A percentile compares a stretch with the other conserved stretches of the same genome.
These are phyloP conservation scores for Pyrenophora graminea DNA, from an alignment of 2,329 filamentous ascomycete species.

Conservation along the genomic window DNA sequence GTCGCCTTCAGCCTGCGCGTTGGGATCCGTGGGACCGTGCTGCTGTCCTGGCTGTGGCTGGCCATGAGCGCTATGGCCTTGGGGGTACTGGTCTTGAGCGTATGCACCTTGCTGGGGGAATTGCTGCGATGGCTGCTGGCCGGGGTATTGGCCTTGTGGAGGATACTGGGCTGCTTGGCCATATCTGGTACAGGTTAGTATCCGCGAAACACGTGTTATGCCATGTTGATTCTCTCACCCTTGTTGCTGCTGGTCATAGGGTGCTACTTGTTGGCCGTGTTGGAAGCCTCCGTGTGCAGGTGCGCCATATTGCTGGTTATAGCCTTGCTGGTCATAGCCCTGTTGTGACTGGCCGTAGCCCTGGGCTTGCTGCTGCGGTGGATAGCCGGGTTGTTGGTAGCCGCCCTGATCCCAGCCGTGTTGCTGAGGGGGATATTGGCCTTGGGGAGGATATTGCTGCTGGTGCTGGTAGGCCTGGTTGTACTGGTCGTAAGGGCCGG, in stretches of 20 bases:
- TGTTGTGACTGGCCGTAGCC: constrained; percentile 44
- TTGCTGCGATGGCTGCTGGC: constrained; percentile 39
- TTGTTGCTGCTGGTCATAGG: constrained; percentile 44
- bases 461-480: constrained; percentile 44
- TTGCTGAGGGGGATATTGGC: constrained; percentile 35
- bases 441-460: constrained; percentile 44
- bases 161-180: constrained; percentile 28
- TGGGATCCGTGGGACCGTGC: constrained; percentile 52
- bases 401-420: constrained; percentile 39
- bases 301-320: constrained; percentile 50
- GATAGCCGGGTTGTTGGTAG: constrained; percentile 37
- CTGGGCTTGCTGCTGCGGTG: constrained; percentile 29
- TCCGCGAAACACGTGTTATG: background rate
- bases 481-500: constrained; percentile 57
- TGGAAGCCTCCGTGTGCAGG: constrained; percentile 56
- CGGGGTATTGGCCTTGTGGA: constrained; percentile 36
- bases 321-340: constrained; percentile 32
- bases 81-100: constrained; percentile 44
- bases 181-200: constrained; percentile 21
- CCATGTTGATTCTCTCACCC: constrained; percentile 28
- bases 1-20: constrained; percentile 57
- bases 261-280: constrained; percentile 47
- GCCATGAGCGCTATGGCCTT: constrained; percentile 41
- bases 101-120: constrained; percentile 51
- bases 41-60: constrained; percentile 38